Evolutionary conservation across 2,329 filamentous ascomycete genomes (phyloP).

Genomic region (Trichoderma sp.): DNA sequence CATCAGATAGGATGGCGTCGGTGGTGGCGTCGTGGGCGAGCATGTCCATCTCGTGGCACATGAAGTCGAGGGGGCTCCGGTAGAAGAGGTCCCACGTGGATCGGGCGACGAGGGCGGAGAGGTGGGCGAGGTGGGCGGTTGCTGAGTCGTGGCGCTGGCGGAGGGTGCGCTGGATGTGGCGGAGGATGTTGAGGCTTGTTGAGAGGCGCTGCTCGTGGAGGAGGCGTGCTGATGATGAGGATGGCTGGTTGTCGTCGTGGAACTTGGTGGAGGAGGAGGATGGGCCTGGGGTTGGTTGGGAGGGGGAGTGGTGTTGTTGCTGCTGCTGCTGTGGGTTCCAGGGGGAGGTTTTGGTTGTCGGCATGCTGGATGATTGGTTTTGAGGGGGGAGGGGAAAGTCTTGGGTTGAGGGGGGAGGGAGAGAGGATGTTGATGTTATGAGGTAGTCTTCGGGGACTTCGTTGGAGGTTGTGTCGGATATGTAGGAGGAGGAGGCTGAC

Average conservation of each 20-base stretch:
- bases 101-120: background rate
- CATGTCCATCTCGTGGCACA: conserved; percentile 12
- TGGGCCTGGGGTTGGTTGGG: background rate
- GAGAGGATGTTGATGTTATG: conserved; percentile 11
- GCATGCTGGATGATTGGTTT: background rate
- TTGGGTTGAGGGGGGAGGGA: background rate
- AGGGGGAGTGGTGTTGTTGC: background rate
- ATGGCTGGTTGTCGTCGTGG: background rate
- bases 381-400: background rate
- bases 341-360: background rate
- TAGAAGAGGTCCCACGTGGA: conserved; percentile 18
- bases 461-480: background rate
- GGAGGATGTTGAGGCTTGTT: conserved; percentile 18
- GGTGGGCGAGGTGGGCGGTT: background rate
- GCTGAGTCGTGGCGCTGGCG: conserved; percentile 7
- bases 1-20: background rate
- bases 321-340: background rate
- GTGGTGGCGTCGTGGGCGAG: background rate
- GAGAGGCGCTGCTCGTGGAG: conserved; percentile 10
- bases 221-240: background rate
- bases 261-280: background rate
- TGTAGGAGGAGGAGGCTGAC: background rate
- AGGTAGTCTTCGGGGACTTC: conserved; percentile 9
- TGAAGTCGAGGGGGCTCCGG: conserved; percentile 14
- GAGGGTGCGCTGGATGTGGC: background rate